Base-by-base conservation (phyloP, 2,329 filamentous ascomycete species). In the Cryphonectria parasitica region DNA sequence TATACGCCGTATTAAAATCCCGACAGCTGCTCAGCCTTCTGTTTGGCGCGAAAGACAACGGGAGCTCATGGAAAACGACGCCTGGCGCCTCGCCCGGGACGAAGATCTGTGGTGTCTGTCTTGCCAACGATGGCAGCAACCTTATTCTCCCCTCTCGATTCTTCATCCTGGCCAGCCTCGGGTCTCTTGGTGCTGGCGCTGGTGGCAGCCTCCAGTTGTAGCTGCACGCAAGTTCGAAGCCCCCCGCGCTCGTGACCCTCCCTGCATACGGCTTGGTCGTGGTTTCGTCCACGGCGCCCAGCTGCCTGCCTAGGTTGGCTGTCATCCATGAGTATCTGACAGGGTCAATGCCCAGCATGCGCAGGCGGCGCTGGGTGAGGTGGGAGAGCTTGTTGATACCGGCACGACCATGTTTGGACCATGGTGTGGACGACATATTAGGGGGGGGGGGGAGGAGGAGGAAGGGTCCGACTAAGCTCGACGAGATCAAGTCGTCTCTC, bases 161-260 rank as follows among this genome's bases (percentile, higher is more conserved):
- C 31, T 8, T 34, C 17, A 10, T 5, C 17, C 0, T 15, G 31
- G 15, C 31, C 31, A 25, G 31, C 31, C 3, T 19, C 5, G 58
- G 62, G 36, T 39, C 36, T 39, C 8, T 43, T n/a, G 17, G 19
- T 49, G 36, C 62, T n/a, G 28, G 10, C n/a, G 25, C 36, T n/a
- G 41, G 19, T 34, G 28, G 52, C 31, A 19, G 52, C 52, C 39
- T 67, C 71, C 71, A 72, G 49, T 64, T 72, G 36, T 72, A 72
- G 64, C 69, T 71, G 61, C 71, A 68, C 25, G 71, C 61, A 15
- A 72, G 58, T 11, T 72, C 66, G 22, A 68, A 72, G 28, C 62
- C 66, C 2, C 43, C 28, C 45, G 66, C 45, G 49, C 69, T 72
- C 45, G 63, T 69, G 7, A 72, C 71, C 3, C 39, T 45, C 8